Percentiles rank a stretch among this genome's conserved stretches.
Conservation (phyloP, 2,329 filamentous ascomycete species). For the Aspergillus sp. region DNA sequence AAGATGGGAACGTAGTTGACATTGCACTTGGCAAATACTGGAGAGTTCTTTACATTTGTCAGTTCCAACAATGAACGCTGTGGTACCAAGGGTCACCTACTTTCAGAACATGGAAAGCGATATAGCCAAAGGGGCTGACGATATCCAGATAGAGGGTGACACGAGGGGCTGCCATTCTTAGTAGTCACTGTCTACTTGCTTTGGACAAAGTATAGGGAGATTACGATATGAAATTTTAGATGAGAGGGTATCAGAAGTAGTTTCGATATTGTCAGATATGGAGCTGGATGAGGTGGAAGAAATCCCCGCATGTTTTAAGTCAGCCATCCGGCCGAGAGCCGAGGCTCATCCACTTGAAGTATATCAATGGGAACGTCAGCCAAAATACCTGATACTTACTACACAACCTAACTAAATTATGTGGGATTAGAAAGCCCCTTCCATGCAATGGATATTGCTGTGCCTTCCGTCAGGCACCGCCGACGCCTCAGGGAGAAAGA, state of each 20-base stretch:
- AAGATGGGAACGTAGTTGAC: slow-evolving; percentile 60
- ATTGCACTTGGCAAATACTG: slow-evolving; percentile 54
- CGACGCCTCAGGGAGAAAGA: no score
- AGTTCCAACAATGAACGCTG: background rate
- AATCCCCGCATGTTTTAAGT: slow-evolving; percentile 1
- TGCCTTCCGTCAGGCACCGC: no score
- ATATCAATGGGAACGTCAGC: no score
- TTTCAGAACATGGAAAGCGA: slow-evolving; percentile 56
- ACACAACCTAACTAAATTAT: no score
- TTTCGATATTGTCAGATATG: no score
- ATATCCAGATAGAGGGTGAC: slow-evolving; percentile 60
- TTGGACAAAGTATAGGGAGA: background rate
- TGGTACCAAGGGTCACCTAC: slow-evolving; percentile 36
- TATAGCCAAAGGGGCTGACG: slow-evolving; percentile 60
- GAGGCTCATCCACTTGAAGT: no score
- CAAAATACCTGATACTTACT: background rate
- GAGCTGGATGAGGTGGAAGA: no score
- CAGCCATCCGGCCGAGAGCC: background rate
- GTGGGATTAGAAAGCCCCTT: no score
- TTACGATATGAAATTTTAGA: no score
- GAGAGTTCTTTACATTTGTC: slow-evolving; percentile 47
- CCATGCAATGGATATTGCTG: no score
- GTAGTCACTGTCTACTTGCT: background rate
- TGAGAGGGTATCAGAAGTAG: no score
- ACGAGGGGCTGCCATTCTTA: slow-evolving; percentile 46